A percentile compares a stretch with the other conserved stretches of the same genome.
Evolutionary conservation across 768 basidiomycete genomes (phyloP).

Genomic region (Albatrellus ellisii): DNA sequence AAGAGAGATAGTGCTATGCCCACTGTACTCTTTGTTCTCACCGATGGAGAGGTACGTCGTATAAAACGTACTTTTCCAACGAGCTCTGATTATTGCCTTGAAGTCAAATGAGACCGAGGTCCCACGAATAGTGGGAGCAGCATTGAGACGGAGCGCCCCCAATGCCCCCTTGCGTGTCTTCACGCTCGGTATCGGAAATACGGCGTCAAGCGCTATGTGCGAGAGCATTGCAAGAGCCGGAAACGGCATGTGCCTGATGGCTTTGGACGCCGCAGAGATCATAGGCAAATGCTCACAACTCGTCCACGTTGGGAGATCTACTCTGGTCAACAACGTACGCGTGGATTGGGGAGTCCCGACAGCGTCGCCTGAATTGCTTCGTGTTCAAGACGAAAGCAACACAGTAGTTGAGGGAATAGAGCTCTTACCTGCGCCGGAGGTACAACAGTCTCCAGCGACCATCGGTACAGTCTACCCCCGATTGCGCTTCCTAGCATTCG

Average conservation of each 20-base stretch:
- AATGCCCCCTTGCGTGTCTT: slow-evolving; percentile 35
- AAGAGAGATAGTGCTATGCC: slow-evolving; percentile 24
- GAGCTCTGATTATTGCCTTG: not conserved
- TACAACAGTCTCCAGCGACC: slow-evolving; percentile 21
- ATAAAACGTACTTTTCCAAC: not conserved
- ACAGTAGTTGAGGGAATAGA: too few species aligned
- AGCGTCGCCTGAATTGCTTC: not conserved
- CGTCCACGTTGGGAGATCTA: slow-evolving; percentile 36
- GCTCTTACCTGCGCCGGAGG: slow-evolving; percentile 16
- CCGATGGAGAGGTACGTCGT: slow-evolving; percentile 37
- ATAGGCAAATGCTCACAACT: slow-evolving; percentile 34
- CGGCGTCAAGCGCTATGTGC: slow-evolving; percentile 36
- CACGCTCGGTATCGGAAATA: slow-evolving; percentile 41
- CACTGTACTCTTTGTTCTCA: slow-evolving; percentile 41
- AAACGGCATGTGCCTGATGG: slow-evolving; percentile 35
- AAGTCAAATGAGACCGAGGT: not conserved
- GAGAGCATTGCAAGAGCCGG: slow-evolving; percentile 42
- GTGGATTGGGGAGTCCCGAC: slow-evolving; percentile 32
- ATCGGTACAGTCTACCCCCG: slow-evolving; percentile 23
- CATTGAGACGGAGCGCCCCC: slow-evolving; percentile 20
- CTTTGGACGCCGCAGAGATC: slow-evolving; percentile 32
- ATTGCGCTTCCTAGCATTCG: slow-evolving; percentile 23
- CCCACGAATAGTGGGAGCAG: not conserved
- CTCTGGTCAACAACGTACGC: slow-evolving; percentile 29
- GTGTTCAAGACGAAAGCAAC: not conserved